Evolutionary conservation across 73 alveolate genomes (phyloP).

Genomic region (Paramecium tetraurelia): DNA sequence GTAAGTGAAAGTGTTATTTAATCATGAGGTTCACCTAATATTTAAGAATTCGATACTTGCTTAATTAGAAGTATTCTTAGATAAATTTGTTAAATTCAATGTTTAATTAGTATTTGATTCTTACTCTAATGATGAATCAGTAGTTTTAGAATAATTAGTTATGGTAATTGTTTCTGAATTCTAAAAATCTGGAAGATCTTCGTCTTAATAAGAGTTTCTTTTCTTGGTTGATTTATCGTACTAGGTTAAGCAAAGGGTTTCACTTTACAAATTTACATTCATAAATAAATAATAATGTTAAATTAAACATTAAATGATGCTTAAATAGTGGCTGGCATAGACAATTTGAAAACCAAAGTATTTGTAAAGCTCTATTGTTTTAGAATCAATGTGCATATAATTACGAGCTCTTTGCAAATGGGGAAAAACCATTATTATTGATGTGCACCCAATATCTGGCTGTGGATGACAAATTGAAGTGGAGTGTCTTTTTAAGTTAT

Average conservation of each 20-base stretch:
- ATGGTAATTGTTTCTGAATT: not conserved
- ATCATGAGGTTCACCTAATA: not conserved
- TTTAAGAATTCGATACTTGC: not conserved
- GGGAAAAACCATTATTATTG: constrained; percentile 23
- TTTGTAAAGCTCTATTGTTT: not conserved
- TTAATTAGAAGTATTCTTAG: not conserved
- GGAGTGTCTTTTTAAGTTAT: not conserved
- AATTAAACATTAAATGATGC: constrained; percentile 2
- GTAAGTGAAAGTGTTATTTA: not conserved
- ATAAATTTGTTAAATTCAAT: not conserved
- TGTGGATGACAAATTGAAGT: not conserved
- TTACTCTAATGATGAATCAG: not conserved
- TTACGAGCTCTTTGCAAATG: not conserved
- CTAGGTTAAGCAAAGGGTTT: not conserved
- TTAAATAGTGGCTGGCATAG: constrained; percentile 27
- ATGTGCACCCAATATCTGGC: constrained; percentile 10
- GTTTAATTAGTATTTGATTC: not conserved
- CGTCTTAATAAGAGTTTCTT: not conserved
- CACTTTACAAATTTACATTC: not conserved
- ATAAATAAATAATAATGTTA: constrained; percentile 20
- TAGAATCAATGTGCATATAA: not conserved
- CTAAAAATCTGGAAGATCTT: not conserved
- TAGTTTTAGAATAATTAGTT: not conserved
- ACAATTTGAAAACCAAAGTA: not conserved
- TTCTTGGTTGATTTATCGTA: not conserved